phyloP scores from a whole-genome alignment of 192 early-diverging fungal genomes.

The Umbelopsis sp. region DNA sequence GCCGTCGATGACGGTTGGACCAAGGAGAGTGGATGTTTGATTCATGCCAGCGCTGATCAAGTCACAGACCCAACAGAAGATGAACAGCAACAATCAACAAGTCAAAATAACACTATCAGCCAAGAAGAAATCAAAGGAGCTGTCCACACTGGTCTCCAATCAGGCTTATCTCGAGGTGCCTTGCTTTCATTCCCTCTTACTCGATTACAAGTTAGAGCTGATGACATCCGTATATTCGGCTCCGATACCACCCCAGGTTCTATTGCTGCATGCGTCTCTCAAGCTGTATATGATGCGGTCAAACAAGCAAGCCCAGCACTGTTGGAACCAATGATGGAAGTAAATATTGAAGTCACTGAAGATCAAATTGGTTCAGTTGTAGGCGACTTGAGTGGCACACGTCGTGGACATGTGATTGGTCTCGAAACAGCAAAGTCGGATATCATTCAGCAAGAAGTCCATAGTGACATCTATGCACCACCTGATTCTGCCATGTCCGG shows the following conservation, averaged over 20 bases:
- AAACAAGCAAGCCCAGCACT: conserved; percentile 42
- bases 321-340: conserved; percentile 86
- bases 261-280: conserved; percentile 63
- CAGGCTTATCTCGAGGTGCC: conserved; percentile 73
- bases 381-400: conserved; percentile 76
- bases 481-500: conserved; percentile 35
- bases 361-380: conserved; percentile 75
- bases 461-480: conserved; percentile 50
- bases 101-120: conserved; percentile 11
- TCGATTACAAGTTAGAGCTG: conserved; percentile 54
- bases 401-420: conserved; percentile 71
- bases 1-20: conserved; percentile 3
- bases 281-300: conserved; percentile 62
- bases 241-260: conserved; percentile 59
- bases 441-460: conserved; percentile 36
- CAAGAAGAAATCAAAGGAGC: conserved; percentile 46
- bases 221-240: conserved; percentile 57
- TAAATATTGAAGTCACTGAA: conserved; percentile 69
- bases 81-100: neutral
- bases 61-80: neutral
- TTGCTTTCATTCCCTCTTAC: conserved; percentile 79
- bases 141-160: conserved; percentile 64
- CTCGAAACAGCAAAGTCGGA: conserved; percentile 46
- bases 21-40: conserved; percentile 45
- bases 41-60: conserved; percentile 29